Conservation (phyloP, 2,329 filamentous ascomycete genomes). For the Cladosporium austrohemisphaericum region DNA sequence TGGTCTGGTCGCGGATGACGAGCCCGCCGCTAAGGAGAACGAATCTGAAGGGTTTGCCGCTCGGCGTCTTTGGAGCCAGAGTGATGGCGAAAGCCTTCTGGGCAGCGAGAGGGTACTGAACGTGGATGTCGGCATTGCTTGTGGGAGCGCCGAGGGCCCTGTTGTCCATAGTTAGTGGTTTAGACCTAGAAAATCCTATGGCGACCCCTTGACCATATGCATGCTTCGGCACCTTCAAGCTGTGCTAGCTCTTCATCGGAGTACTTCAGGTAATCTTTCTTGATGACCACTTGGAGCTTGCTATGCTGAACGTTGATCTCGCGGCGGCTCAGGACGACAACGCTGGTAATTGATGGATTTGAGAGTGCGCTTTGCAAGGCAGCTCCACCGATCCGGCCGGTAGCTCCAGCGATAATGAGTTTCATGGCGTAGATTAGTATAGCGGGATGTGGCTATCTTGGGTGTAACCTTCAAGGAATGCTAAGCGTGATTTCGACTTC, state of each 20-base stretch:
- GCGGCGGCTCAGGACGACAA: slow-evolving; percentile 51
- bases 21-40: slow-evolving; percentile 36
- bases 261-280: slow-evolving; percentile 53
- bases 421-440: slow-evolving; percentile 51
- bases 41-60: slow-evolving; percentile 36
- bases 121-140: slow-evolving; percentile 29
- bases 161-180: slow-evolving; percentile 18
- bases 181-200: slow-evolving; percentile 17
- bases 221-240: slow-evolving; percentile 39
- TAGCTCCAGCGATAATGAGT: slow-evolving; percentile 54
- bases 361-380: slow-evolving; percentile 49
- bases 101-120: slow-evolving; percentile 34
- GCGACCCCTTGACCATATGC: slow-evolving; percentile 35
- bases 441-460: no score
- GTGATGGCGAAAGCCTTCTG: slow-evolving; percentile 30
- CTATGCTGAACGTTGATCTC: slow-evolving; percentile 42
- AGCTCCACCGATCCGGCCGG: slow-evolving; percentile 52
- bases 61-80: slow-evolving; percentile 18
- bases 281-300: slow-evolving; percentile 51
- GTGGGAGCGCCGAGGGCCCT: slow-evolving; percentile 33
- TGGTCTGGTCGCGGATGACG: slow-evolving; percentile 32
- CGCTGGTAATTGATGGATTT: slow-evolving; percentile 46
- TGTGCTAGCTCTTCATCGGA: slow-evolving; percentile 39
- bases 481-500: no score
- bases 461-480: no score